Base-by-base conservation (phyloP, 2,329 filamentous ascomycete species). In the Coniochaeta hoffmannii region DNA sequence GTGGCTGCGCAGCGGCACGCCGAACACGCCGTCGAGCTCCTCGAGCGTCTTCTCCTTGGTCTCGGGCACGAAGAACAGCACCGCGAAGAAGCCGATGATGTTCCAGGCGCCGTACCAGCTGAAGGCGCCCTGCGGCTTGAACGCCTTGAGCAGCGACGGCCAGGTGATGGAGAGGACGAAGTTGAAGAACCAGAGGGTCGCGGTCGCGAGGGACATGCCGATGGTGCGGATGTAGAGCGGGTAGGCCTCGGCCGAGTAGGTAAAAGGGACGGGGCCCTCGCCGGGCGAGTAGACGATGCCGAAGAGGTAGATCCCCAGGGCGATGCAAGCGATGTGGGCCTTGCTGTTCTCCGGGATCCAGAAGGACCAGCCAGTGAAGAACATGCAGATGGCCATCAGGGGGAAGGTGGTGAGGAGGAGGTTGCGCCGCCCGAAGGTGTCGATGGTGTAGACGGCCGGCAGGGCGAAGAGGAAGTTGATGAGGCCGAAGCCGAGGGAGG, bases 161-260 rank as follows among this genome's bases (percentile, higher is more conserved):
- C 75, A 80, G 8, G 77, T 79, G 7, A 76, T 67, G 8, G 73
- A 66, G 1, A 72, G 63, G 1, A 74, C 22, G 17, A 71, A 71
- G 59, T 74, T 74, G 59, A 74, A 77, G 55, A 73, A 69, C 76
- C 77, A 80, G 0, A 74, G 78, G 1, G 76, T 80, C 0, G 77
- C 76, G 1, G 76, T 80, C 1, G 78, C 76, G 0, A 85, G 69
- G 1, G 80, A 79, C 82, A 86, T 86, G 38, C 82, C 82, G 52
- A 83, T 73, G 2, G 80, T 75, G 15, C 83, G 79, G 38, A 86
- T 78, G 59, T 85, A 84, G 2, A 86, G 70, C 4, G 83, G 83
- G 63, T 86, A 87, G 1, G 82, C 83, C 65, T 87, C 84, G 19
- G 84, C 83, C 0, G 81, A 85, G 65, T 87, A 87, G 0, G 82